phyloP scores from a whole-genome alignment of 2,329 filamentous ascomycete genomes.

The Aspergillus ustus region DNA sequence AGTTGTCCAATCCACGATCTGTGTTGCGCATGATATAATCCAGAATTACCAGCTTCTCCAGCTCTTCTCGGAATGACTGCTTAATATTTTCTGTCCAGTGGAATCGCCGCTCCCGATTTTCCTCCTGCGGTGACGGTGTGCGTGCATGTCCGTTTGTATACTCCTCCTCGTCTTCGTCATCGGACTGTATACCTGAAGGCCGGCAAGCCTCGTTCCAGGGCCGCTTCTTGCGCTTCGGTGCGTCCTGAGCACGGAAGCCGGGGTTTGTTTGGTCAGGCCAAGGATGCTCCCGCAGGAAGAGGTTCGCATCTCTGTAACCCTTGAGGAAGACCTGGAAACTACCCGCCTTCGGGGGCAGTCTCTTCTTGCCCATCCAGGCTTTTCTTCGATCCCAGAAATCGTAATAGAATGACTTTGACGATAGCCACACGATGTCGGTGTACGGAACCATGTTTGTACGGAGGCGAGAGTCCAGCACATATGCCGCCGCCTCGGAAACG shows the following conservation, averaged over 20 bases:
- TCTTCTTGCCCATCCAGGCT: constrained; percentile 84
- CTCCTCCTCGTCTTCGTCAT: constrained; percentile 66
- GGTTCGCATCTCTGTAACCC: constrained; percentile 94
- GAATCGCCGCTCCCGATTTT: constrained; percentile 60
- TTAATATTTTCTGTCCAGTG: constrained; percentile 88
- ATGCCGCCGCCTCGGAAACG: constrained; percentile 95
- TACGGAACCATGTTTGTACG: constrained; percentile 93
- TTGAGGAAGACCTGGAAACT: constrained; percentile 98
- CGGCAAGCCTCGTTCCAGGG: constrained; percentile 84
- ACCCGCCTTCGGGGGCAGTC: constrained; percentile 85
- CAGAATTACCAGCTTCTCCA: constrained; percentile 95
- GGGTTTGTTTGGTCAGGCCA: constrained; percentile 87
- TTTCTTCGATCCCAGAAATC: constrained; percentile 94
- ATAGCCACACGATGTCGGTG: constrained; percentile 90
- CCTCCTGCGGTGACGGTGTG: constrained; percentile 50
- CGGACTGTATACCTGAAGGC: constrained; percentile 63
- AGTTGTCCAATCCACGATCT: constrained; percentile 94
- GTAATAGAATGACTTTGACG: constrained; percentile 97
- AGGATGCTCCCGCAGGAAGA: constrained; percentile 91
- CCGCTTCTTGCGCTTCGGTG: constrained; percentile 69
- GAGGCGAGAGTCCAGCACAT: constrained; percentile 88
- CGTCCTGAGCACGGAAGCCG: constrained; percentile 70
- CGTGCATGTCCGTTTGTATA: constrained; percentile 45
- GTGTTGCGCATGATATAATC: constrained; percentile 99
- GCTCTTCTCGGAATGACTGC: constrained; percentile 88